Percentiles rank a stretch among this genome's conserved stretches.
Conservation (phyloP, 2,329 filamentous ascomycete species). For the Aspergillus intermedius region DNA sequence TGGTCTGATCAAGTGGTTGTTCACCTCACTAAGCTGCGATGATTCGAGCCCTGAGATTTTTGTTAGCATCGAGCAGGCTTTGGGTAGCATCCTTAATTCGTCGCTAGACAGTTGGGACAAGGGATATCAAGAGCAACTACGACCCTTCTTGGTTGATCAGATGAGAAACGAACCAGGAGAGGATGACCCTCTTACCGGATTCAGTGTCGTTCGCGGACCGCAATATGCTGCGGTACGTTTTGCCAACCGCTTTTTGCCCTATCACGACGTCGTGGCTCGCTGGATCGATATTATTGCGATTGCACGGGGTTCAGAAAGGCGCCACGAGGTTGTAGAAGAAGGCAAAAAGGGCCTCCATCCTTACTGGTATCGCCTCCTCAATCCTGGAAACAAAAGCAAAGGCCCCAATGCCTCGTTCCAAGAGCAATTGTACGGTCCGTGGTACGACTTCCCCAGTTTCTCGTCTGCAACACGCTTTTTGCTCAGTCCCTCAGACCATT, state of each 20-base stretch:
- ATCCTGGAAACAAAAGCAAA: constrained; percentile 43
- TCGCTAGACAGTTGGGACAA: constrained; percentile 44
- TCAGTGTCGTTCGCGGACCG: constrained; percentile 59
- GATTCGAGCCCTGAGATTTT: constrained; percentile 65
- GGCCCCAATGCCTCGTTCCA: constrained; percentile 43
- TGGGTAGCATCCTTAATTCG: constrained; percentile 68
- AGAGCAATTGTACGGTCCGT: constrained; percentile 44
- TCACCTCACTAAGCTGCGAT: constrained; percentile 75
- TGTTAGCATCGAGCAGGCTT: constrained; percentile 80
- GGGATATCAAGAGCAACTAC: constrained; percentile 39
- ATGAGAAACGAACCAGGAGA: constrained; percentile 49
- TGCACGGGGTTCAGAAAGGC: constrained; percentile 55
- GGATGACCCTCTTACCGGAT: constrained; percentile 31
- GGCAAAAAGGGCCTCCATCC: constrained; percentile 80
- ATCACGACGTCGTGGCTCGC: constrained; percentile 67
- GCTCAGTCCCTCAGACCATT: constrained; percentile 18
- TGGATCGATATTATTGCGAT: constrained; percentile 86
- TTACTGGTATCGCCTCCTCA: constrained; percentile 62
- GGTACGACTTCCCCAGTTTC: constrained; percentile 37
- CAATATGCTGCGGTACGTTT: constrained; percentile 80
- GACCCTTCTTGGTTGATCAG: constrained; percentile 60
- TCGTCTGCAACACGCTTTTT: constrained; percentile 27
- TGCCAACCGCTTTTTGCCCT: constrained; percentile 80
- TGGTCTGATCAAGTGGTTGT: constrained; percentile 65
- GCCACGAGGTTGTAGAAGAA: constrained; percentile 81